These are phyloP conservation scores for Ceratobasidium sp. DNA, from an alignment of 1,284 basidiomycete genomes.

Conservation along the genomic window DNA sequence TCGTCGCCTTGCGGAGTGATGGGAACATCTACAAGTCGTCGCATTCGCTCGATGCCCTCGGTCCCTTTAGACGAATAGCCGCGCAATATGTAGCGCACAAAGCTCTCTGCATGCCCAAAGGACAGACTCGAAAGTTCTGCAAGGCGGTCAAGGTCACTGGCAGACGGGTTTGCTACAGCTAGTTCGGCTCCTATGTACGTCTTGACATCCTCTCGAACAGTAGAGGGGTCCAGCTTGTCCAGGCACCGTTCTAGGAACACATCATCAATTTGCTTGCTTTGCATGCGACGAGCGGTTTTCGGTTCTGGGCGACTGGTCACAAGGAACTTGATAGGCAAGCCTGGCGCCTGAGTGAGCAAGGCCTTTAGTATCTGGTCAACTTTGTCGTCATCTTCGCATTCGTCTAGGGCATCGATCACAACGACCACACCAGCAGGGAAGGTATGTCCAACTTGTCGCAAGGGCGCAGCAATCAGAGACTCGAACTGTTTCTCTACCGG, in stretches of 20 bases:
- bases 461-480: constrained; percentile 24
- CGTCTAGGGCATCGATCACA: constrained; percentile 44
- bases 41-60: neutral
- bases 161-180: no score
- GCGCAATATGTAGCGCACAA: no score
- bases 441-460: neutral
- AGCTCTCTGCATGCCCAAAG: no score
- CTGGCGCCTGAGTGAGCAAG: neutral
- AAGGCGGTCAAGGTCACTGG: no score
- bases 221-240: no score
- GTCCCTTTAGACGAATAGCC: no score
- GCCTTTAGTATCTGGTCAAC: constrained; percentile 4
- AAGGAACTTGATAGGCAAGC: constrained; percentile 26
- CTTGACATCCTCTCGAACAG: no score
- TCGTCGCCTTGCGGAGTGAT: neutral
- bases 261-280: neutral
- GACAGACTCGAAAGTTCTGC: no score
- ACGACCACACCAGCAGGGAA: constrained; percentile 7
- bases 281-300: neutral
- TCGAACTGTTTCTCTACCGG: constrained; percentile 29
- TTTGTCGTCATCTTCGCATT: constrained; percentile 22
- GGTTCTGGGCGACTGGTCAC: constrained; percentile 40
- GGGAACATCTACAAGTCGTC: neutral
- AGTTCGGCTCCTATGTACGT: no score
- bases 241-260: no score